These are phyloP conservation scores for Breviolum minutum DNA, from an alignment of 73 alveolate genomes.

Conservation along the genomic window DNA sequence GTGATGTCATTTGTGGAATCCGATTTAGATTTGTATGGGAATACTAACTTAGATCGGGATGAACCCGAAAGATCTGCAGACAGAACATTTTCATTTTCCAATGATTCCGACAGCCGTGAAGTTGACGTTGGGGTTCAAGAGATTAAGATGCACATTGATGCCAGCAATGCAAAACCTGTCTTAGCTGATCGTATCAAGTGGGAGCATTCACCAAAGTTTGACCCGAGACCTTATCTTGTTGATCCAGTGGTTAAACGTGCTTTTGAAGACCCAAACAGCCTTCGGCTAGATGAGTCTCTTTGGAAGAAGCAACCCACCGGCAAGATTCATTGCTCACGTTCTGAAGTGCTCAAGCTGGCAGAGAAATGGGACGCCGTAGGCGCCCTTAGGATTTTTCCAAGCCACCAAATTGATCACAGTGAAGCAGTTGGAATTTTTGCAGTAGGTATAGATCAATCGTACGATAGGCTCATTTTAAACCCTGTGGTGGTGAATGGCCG, in stretches of 20 bases:
- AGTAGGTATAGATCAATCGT: neutral
- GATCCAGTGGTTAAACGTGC: neutral
- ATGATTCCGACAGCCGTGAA: no score
- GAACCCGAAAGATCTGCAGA: no score
- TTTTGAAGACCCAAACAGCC: neutral
- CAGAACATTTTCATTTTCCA: no score
- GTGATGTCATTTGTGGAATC: neutral
- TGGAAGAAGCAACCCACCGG: neutral
- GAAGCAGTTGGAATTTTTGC: conserved; percentile 38
- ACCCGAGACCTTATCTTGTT: neutral
- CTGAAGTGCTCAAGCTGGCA: neutral
- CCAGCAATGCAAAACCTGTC: neutral
- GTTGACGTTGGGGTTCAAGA: no score
- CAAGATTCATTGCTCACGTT: neutral
- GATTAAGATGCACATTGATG: neutral
- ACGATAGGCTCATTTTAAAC: conserved; percentile 36
- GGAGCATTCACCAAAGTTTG: no score
- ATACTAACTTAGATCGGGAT: no score
- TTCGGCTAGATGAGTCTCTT: neutral
- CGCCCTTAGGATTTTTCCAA: neutral
- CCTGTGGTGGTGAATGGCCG: conserved; percentile 12
- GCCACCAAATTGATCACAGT: neutral
- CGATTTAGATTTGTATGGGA: neutral
- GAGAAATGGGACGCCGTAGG: neutral
- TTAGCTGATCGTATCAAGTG: no score